These are phyloP conservation scores for Hyaloperonospora brassicae DNA, from an alignment of 352 stramenopile genomes.

Conservation along the genomic window DNA sequence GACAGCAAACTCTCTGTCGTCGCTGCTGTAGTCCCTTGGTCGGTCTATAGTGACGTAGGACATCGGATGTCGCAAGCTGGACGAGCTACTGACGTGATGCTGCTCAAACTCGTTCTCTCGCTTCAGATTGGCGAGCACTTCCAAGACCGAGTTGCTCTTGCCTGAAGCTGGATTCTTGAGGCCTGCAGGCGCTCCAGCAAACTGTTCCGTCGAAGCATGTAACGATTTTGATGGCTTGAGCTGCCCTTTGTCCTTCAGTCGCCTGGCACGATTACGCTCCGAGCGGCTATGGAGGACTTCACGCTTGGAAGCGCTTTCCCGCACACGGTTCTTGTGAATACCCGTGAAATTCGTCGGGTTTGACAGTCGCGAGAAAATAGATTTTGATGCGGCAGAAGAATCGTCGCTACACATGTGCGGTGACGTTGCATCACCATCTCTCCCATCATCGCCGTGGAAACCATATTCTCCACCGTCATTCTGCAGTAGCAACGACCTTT, in stretches of 20 bases:
- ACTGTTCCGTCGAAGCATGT: slow-evolving; percentile 50
- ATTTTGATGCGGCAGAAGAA: slow-evolving; percentile 41
- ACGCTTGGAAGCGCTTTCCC: slow-evolving; percentile 72
- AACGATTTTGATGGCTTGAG: slow-evolving; percentile 37
- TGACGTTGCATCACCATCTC: slow-evolving; percentile 24
- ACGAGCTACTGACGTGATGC: slow-evolving; percentile 33
- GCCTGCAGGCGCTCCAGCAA: slow-evolving; percentile 26
- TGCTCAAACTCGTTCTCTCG: slow-evolving; percentile 63
- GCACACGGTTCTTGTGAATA: slow-evolving; percentile 82
- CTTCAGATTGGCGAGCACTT: slow-evolving; percentile 81
- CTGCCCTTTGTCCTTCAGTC: slow-evolving; percentile 57
- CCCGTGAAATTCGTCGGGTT: slow-evolving; percentile 85
- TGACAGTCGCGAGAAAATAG: slow-evolving; percentile 79
- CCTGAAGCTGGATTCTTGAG: slow-evolving; percentile 50
- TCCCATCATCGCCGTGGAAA: slow-evolving; percentile 27
- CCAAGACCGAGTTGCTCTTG: slow-evolving; percentile 61
- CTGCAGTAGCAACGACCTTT: slow-evolving; percentile 28
- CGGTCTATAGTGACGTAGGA: slow-evolving; percentile 34
- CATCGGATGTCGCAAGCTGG: slow-evolving; percentile 37
- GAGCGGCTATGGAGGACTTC: slow-evolving; percentile 69
- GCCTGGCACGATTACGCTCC: slow-evolving; percentile 63
- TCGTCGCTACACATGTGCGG: slow-evolving; percentile 58
- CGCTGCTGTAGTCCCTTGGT: slow-evolving; percentile 31
- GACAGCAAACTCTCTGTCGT: slow-evolving; percentile 17
- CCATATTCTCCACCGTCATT: slow-evolving; percentile 27